Evolutionary conservation across 139 green algal species (phyloP), one percentile per base, ranked within the genome.

Genomic region (Volvox africanus): DNA sequence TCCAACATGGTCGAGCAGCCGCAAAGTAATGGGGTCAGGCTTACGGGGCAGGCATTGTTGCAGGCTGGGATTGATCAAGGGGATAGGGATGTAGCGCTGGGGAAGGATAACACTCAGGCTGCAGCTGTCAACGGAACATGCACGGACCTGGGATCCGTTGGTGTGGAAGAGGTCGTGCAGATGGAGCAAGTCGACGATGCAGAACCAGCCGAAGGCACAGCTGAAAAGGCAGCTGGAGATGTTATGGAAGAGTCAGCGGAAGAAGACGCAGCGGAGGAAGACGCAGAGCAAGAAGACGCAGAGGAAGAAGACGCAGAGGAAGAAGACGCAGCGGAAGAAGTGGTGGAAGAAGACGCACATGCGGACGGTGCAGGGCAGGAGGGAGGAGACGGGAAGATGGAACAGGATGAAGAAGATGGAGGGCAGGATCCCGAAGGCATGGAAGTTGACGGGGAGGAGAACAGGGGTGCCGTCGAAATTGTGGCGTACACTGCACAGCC

Each of bases 1-100:
- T 80, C 61, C n/a, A 91, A 91, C 76, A 91, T 91, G 87, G 87
- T 91, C 16, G 87, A 91, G 75, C 87, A 86, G 76, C 87, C 87
- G 33, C 87, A 91, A 91, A 91, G 87, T 91, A 91, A 91, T 83
- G 86, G 86, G 84, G 84, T 20, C 19, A 71, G 68, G 17, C 36
- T 68, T 33, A 75, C 26, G 1, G 83, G 67, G 83, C 36, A 68
- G 36, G 24, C 35, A 11, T 33, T 32, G 61, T n/a, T 36, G 61
- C 81, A 76, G 36, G 13, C n/a, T 55, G 55, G 44, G 44, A 24
- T 50, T 55, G 75, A 24, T 2, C 37, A 44, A 2, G 35, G 37
- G 78, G 78, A 9, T 84, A 36, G 28, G 6, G 24, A 14, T 30
- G 36, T 44, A 33, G 78, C 33, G 19, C 19, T 28, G 14, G 82